A percentile compares a stretch with the other conserved stretches of the same genome.
Evolutionary conservation across 2,329 filamentous ascomycete species (phyloP).

Genomic region (Clarireedia monteithiana): DNA sequence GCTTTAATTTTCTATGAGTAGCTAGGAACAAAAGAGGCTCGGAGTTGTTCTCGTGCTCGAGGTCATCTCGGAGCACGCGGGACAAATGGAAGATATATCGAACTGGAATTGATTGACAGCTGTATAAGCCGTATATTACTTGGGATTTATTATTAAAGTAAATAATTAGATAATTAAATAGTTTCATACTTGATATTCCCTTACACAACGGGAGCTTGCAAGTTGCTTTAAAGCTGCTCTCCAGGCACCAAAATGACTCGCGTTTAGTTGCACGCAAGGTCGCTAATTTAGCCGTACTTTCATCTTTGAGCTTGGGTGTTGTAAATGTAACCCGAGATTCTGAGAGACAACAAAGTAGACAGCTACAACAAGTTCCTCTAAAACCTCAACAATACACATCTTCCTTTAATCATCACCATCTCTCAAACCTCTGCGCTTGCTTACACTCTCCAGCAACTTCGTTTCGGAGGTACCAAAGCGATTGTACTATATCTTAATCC

Average conservation of each 20-base stretch:
- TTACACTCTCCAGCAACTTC: not conserved
- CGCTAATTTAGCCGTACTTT: not conserved
- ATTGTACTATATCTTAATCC: not conserved
- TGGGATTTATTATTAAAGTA: no score
- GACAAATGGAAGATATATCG: not conserved
- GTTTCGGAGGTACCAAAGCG: not conserved
- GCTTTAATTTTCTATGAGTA: not conserved
- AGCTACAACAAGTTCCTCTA: conserved; percentile 4
- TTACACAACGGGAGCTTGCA: no score
- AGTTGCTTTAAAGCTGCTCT: not conserved
- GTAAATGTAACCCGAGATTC: conserved; percentile 7
- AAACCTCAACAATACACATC: conserved; percentile 1
- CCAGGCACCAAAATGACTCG: conserved; percentile 10
- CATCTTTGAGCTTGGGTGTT: conserved; percentile 6
- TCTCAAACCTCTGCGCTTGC: not conserved
- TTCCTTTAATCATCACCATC: not conserved
- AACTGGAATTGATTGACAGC: no score
- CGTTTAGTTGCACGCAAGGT: conserved; percentile 1
- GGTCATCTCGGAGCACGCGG: not conserved
- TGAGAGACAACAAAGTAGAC: not conserved
- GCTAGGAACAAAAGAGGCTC: not conserved
- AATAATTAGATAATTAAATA: no score
- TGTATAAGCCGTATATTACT: no score
- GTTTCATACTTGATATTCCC: no score
- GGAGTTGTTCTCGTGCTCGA: no score